A percentile compares a stretch with the other conserved stretches of the same genome.
These are phyloP conservation scores for Chalciporus chontae DNA, from an alignment of 768 basidiomycete species.

Conservation along the genomic window DNA sequence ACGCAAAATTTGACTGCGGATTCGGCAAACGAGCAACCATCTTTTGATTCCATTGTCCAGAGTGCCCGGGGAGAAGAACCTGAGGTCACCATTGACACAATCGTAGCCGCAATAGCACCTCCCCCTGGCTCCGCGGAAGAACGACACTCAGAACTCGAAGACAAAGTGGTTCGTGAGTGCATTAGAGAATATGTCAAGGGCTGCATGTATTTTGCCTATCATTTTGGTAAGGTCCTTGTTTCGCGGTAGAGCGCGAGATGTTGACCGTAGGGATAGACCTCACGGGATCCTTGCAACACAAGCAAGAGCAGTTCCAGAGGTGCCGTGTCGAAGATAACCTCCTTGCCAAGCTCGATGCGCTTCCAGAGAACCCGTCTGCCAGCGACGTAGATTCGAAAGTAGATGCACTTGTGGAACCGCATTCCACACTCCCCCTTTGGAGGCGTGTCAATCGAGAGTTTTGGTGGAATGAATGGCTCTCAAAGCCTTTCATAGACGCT, in stretches of 20 bases:
- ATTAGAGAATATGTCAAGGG: conserved; percentile 76
- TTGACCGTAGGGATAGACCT: conserved; percentile 48
- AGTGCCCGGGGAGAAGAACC: conserved; percentile 47
- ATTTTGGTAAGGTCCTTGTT: conserved; percentile 56
- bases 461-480: conserved; percentile 95
- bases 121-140: conserved; percentile 62
- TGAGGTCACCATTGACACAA: conserved; percentile 50
- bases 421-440: conserved; percentile 82
- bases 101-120: conserved; percentile 59
- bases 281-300: conserved; percentile 79
- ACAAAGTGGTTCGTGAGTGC: conserved; percentile 77
- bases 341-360: conserved; percentile 57
- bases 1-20: conserved; percentile 9
- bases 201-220: conserved; percentile 88
- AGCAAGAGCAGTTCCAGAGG: conserved; percentile 62
- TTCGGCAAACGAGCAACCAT: conserved; percentile 18
- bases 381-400: conserved; percentile 35
- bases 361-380: conserved; percentile 31
- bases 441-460: conserved; percentile 84
- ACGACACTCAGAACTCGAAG: conserved; percentile 71
- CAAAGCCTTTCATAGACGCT: conserved; percentile 80
- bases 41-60: conserved; percentile 40
- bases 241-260: background rate
- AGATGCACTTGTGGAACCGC: conserved; percentile 66
- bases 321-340: conserved; percentile 56